These are phyloP conservation scores for Xylaria flabelliformis DNA, from an alignment of 495 filamentous ascomycete species.

Conservation along the genomic window DNA sequence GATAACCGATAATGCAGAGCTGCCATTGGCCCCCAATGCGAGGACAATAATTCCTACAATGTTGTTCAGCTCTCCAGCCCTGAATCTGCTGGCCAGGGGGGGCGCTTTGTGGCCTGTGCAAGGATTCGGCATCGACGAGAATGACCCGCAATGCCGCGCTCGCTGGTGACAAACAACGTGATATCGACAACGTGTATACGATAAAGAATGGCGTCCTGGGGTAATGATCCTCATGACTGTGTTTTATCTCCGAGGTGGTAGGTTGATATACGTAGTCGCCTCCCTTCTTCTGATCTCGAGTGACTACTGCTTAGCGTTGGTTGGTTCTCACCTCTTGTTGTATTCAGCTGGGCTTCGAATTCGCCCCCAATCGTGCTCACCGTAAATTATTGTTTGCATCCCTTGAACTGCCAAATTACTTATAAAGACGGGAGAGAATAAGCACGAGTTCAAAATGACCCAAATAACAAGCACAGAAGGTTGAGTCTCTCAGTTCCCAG, in stretches of 20 bases:
- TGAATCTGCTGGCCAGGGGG: neutral
- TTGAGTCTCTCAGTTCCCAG: constrained; percentile 32
- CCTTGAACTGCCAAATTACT: neutral
- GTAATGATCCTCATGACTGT: constrained; percentile 8
- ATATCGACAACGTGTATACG: constrained; percentile 12
- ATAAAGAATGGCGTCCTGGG: neutral
- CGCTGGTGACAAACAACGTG: constrained; percentile 9
- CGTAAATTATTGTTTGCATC: neutral
- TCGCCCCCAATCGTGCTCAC: constrained; percentile 27
- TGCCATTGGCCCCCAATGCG: constrained; percentile 25
- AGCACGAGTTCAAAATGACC: constrained; percentile 30
- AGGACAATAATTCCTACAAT: constrained; percentile 6
- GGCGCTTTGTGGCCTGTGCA: constrained; percentile 14
- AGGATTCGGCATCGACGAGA: constrained; percentile 21
- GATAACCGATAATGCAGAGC: constrained; percentile 26
- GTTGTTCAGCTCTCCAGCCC: constrained; percentile 19
- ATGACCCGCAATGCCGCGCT: constrained; percentile 28
- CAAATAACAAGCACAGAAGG: constrained; percentile 30
- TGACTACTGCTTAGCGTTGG: constrained; percentile 24
- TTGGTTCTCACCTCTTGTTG: constrained; percentile 30
- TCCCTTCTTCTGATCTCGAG: constrained; percentile 25
- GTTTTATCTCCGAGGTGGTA: constrained; percentile 32
- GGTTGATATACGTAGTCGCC: constrained; percentile 37
- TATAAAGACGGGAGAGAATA: constrained; percentile 31
- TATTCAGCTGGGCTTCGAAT: constrained; percentile 38